Evolutionary conservation across 306 rosid genomes (phyloP).

Genomic region (Castanea sativa): DNA sequence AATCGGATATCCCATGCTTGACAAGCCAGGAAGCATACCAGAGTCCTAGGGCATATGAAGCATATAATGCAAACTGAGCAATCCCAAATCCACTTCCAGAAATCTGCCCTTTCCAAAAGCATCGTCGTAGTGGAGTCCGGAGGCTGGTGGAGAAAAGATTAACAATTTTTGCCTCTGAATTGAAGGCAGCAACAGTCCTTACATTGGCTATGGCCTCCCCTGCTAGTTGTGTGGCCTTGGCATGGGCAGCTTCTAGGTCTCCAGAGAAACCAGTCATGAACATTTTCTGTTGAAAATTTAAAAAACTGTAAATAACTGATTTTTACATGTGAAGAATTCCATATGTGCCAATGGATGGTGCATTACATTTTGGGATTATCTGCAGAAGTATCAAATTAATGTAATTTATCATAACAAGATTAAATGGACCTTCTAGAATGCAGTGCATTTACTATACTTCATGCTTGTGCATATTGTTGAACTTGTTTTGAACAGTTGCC

Average conservation of each 20-base stretch:
- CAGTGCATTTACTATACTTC: neutral
- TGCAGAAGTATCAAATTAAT: neutral
- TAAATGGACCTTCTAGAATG: neutral
- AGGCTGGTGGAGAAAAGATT: conserved; percentile 74
- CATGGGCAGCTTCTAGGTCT: conserved; percentile 91
- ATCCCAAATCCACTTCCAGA: conserved; percentile 89
- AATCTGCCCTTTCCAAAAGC: conserved; percentile 96
- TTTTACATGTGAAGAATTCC: neutral
- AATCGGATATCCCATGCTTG: conserved; percentile 86
- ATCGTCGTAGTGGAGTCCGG: conserved; percentile 65
- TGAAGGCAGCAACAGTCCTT: conserved; percentile 89
- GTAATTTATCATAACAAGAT: neutral
- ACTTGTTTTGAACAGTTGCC: neutral
- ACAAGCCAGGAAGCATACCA: conserved; percentile 99
- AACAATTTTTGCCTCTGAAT: conserved; percentile 78
- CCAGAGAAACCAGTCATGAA: conserved; percentile 98
- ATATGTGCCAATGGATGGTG: neutral
- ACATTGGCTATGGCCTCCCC: conserved; percentile 98
- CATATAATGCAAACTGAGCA: conserved; percentile 87
- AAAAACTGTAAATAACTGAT: neutral
- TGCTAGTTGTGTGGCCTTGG: conserved; percentile 91
- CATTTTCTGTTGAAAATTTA: conserved; percentile 68
- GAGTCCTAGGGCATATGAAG: conserved; percentile 92
- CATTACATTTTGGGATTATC: neutral
- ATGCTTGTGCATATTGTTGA: neutral